phyloP scores from a whole-genome alignment of 208 protist species.

The Leishmania aethiopica region DNA sequence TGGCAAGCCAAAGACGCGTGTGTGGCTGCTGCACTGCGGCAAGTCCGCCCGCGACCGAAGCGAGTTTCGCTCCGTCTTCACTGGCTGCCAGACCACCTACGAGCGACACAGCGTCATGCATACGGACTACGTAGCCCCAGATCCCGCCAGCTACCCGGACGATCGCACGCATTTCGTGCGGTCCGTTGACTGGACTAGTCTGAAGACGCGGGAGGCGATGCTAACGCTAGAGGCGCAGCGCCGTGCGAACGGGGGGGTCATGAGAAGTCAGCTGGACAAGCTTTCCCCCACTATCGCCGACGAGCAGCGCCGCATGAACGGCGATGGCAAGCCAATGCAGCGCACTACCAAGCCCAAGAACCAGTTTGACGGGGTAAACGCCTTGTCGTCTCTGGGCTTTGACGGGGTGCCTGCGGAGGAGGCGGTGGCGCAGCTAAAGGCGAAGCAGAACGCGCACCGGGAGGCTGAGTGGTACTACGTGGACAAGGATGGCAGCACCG shows the following conservation, averaged over 20 bases:
- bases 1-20: constrained; percentile 57
- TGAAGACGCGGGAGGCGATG: constrained; percentile 44
- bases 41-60: constrained; percentile 47
- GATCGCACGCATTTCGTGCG: constrained; percentile 75
- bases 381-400: constrained; percentile 63
- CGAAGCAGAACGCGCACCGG: constrained; percentile 40
- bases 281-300: constrained; percentile 26
- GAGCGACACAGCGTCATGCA: constrained; percentile 59
- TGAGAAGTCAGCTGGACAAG: constrained; percentile 18
- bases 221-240: constrained; percentile 35
- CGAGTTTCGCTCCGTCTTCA: constrained; percentile 82
- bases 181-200: constrained; percentile 69
- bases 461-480: constrained; percentile 72
- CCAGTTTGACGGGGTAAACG: constrained; percentile 85
- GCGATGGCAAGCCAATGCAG: constrained; percentile 7
- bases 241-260: constrained; percentile 2
- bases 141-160: constrained; percentile 45
- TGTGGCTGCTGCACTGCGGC: constrained; percentile 65
- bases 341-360: constrained; percentile 81
- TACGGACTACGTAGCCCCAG: constrained; percentile 61
- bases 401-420: constrained; percentile 46
- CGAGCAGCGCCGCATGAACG: constrained; percentile 14
- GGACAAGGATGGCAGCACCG: constrained; percentile 71
- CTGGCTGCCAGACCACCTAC: constrained; percentile 62
- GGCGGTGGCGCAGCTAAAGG: constrained; percentile 57